These are phyloP conservation scores for Saposhnikovia divaricata DNA, from an alignment of 129 eudicot genomes.

Conservation along the genomic window DNA sequence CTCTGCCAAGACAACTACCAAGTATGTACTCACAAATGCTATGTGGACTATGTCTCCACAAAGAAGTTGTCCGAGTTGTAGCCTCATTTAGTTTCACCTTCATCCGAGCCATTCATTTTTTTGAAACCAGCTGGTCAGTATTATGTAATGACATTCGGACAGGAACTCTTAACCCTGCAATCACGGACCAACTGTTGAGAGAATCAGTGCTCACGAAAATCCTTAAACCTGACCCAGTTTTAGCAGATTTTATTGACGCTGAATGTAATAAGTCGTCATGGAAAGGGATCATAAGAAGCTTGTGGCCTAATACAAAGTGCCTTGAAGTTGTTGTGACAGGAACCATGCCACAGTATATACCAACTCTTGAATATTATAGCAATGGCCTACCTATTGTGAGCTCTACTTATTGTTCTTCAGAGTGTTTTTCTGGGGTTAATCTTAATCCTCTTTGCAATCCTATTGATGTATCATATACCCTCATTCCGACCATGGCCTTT, in stretches of 20 bases:
- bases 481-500: constrained; percentile 66
- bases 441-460: constrained; percentile 67
- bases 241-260: constrained; percentile 45
- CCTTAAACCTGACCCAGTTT: constrained; percentile 40
- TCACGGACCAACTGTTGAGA: constrained; percentile 39
- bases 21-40: constrained; percentile 79
- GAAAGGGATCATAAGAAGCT: constrained; percentile 59
- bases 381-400: constrained; percentile 67
- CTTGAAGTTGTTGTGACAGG: constrained; percentile 38
- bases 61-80: constrained; percentile 36
- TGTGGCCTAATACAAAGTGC: constrained; percentile 73
- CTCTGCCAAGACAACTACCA: constrained; percentile 70
- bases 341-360: constrained; percentile 66
- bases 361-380: constrained; percentile 58
- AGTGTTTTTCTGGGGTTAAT: constrained; percentile 61
- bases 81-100: constrained; percentile 67
- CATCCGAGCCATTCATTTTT: constrained; percentile 62
- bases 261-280: constrained; percentile 53
- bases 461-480: constrained; percentile 59
- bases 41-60: constrained; percentile 32
- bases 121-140: constrained; percentile 47
- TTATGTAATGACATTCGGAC: constrained; percentile 53
- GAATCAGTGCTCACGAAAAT: constrained; percentile 40
- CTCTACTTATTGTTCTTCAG: constrained; percentile 71
- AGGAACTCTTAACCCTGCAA: constrained; percentile 32